Evolutionary conservation across 176 grass and related monocot species (phyloP), one percentile per base, ranked within the genome.

Genomic region (Ananas comosus): DNA sequence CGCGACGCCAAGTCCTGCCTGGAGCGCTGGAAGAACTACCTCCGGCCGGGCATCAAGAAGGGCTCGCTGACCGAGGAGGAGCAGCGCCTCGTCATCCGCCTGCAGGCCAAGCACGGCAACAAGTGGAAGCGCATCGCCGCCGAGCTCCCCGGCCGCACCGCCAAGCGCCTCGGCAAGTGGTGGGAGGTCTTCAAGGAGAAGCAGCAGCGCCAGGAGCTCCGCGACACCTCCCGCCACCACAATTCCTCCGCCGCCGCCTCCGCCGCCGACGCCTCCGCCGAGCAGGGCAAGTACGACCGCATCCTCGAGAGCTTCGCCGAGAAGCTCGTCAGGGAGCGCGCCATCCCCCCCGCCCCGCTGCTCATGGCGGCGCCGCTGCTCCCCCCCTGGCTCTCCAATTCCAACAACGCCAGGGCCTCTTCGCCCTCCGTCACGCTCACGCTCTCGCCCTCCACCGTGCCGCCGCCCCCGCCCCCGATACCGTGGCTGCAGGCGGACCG

Each of bases 181-280:
- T 99, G 95, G 95, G 95, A 99, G 69, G 95, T 99, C 49, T 99
- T 94, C 84, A 87, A 90, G 78, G 95, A 99, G 70, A 99, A 91
- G 82, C 95, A 99, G 75, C 82, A 94, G 70, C 1, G 76, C 81
- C 52, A 72, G 80, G 0, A 85, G 77, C 65, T 80, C 94, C 3
- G 83, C 80, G 33, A 42, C 33, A 7, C 5, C 33, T 6, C 33
- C 33, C 33, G 33, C 33, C 33, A 42, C 33, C 33, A 42, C 33
- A 42, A 42, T 42, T 42, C 33, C 33, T 4, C 33, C 33, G 1
- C 5, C 33, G 33, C 33, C 33, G 0, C 3, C 29, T 0, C n/a
- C n/a, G 22, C 5, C 33, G 5, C 5, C 33, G 0, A 0, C 33
- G 33, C 33, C 33, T 77, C 94, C 3, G 83, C 80, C 58, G 95